Evolutionary conservation across 202 grass and related monocot genomes (phyloP).

Genomic region (Musa balbisiana): DNA sequence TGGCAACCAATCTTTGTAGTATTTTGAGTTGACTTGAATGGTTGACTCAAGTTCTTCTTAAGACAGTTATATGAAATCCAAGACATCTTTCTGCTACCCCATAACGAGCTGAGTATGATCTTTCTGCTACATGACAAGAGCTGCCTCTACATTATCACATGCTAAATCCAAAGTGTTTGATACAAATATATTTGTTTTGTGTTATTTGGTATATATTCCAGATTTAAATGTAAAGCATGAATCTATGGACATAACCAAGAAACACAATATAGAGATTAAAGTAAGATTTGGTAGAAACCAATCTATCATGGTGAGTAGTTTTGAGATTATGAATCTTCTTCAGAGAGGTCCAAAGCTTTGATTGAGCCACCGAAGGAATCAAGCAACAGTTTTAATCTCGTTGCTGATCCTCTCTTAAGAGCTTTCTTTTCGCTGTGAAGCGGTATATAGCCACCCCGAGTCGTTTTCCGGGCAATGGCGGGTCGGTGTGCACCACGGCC

Average conservation of each 20-base stretch:
- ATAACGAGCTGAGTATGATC: background rate
- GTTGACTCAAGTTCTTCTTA: background rate
- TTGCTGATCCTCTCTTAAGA: too few species aligned
- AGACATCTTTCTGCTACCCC: background rate
- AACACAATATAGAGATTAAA: too few species aligned
- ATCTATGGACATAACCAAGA: too few species aligned
- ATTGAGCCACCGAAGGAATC: too few species aligned
- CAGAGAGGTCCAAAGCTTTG: too few species aligned
- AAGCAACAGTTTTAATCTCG: too few species aligned
- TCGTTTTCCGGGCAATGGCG: conserved; percentile 50
- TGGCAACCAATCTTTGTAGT: background rate
- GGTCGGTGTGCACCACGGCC: conserved; percentile 59
- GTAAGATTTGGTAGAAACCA: too few species aligned
- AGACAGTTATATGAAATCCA: background rate
- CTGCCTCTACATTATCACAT: background rate
- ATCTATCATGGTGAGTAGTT: too few species aligned
- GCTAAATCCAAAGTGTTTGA: background rate
- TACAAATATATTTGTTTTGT: background rate
- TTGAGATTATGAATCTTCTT: too few species aligned
- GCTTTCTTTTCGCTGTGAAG: conserved; percentile 45
- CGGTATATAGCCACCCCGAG: conserved; percentile 54
- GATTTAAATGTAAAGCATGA: too few species aligned
- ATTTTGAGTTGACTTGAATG: too few species aligned
- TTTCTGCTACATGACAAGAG: background rate
- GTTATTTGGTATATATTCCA: background rate